Evolutionary conservation across 2,329 filamentous ascomycete genomes (phyloP), one percentile per base, ranked within the genome.

Genomic region (Leptographium radiaticola): DNA sequence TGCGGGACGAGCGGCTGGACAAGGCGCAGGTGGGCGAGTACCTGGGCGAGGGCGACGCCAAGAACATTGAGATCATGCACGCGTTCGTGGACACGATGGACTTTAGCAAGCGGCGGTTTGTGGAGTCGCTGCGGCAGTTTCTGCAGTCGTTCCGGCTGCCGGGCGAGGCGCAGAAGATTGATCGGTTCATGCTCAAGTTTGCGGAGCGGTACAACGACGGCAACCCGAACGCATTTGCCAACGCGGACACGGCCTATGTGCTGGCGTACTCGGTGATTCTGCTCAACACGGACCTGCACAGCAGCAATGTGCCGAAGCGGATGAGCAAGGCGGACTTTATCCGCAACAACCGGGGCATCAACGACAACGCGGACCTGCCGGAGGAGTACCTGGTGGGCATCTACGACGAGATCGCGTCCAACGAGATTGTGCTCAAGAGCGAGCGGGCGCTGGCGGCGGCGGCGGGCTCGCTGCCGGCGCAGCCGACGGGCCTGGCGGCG

Each of bases 141-240:
- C 73, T 98, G 13, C 93, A 98, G 67, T 87, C 89, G 33, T 98
- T 98, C 74, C 86, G 93, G 58, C 74, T 98, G 15, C 93, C 93
- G 0, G 93, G 93, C 57, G 93, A 98, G 69, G 90, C 90, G 0
- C 93, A 98, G 66, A 98, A 98, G 73, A 98, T 98, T 60, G 93
- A 98, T 80, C 87, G 93, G 49, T 95, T 97, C 70, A 97, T 98
- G 93, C 74, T 98, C 60, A 98, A 98, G 67, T 98, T 97, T 70
- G 93, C 93, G 11, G 91, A 97, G 68, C 84, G 91, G 56, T 98
- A 98, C 66, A 87, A 95, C 51, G 86, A 84, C 56, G 90, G 90
- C 34, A 98, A 98, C 61, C 93, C 93, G 0, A 95, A 95, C 64
- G 91, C 93, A 1, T 98, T 95, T 68, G 93, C 93, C 39, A 98